Evolutionary conservation across 352 stramenopile genomes (phyloP).

Genomic region (Globisporangium cystogenes): DNA sequence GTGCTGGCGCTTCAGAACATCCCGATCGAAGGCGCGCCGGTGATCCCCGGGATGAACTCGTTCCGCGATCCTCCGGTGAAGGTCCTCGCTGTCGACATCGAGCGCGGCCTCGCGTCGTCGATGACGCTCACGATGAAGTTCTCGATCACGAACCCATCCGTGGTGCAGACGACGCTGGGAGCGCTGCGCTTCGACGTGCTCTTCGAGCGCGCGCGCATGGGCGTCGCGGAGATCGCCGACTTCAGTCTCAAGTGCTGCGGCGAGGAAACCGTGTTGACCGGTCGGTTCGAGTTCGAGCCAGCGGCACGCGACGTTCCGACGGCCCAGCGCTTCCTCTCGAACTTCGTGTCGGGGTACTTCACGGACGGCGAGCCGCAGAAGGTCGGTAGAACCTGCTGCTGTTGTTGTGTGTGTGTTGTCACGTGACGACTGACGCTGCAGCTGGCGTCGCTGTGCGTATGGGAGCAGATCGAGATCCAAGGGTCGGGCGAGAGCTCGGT

Average conservation of each 20-base stretch:
- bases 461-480: conserved; percentile 52
- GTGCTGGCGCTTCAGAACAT: conserved; percentile 58
- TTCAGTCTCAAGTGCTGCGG: conserved; percentile 69
- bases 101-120: conserved; percentile 28
- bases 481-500: conserved; percentile 45
- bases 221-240: conserved; percentile 46
- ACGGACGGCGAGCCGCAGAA: conserved; percentile 55
- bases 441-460: too few relatives aligned
- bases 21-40: conserved; percentile 43
- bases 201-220: conserved; percentile 40
- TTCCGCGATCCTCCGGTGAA: conserved; percentile 58
- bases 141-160: conserved; percentile 61
- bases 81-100: conserved; percentile 61
- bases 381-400: too few relatives aligned
- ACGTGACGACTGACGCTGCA: background rate
- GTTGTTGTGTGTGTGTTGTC: conserved; percentile 10
- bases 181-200: conserved; percentile 48
- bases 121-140: conserved; percentile 72
- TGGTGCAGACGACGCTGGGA: conserved; percentile 56
- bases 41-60: conserved; percentile 64
- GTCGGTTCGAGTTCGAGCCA: conserved; percentile 60
- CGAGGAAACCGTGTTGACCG: conserved; percentile 39
- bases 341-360: conserved; percentile 82
- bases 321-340: conserved; percentile 66
- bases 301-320: conserved; percentile 16